These are phyloP conservation scores for Micractinium conductrix DNA, from an alignment of 139 green algal species.

Conservation along the genomic window DNA sequence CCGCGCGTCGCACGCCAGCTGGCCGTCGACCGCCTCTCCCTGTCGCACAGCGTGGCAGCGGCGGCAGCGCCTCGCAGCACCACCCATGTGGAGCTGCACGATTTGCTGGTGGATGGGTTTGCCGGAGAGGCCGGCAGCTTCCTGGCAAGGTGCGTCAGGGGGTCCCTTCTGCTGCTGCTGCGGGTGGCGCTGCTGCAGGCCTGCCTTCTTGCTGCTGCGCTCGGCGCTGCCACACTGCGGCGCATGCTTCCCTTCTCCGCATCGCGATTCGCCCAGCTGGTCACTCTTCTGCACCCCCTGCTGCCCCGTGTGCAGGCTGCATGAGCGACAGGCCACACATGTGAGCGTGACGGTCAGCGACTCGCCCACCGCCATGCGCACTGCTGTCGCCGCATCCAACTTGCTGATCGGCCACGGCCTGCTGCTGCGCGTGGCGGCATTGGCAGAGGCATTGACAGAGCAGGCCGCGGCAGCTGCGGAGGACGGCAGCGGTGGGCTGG, in stretches of 20 bases:
- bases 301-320: slow-evolving; percentile 12
- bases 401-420: slow-evolving; percentile 48
- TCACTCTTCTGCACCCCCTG: neutral
- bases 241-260: too few relatives aligned
- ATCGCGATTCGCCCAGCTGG: too few relatives aligned
- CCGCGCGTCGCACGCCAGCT: slow-evolving; percentile 15
- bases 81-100: slow-evolving; percentile 25
- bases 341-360: slow-evolving; percentile 1
- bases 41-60: neutral
- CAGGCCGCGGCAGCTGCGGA: neutral
- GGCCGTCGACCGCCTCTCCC: neutral
- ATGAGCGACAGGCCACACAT: slow-evolving; percentile 18
- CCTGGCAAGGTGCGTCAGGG: slow-evolving; percentile 33
- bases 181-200: neutral
- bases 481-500: neutral
- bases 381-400: slow-evolving; percentile 46
- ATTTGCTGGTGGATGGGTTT: slow-evolving; percentile 40
- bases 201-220: neutral
- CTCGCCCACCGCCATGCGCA: neutral
- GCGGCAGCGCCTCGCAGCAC: neutral
- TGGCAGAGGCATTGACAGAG: neutral
- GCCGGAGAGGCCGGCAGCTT: slow-evolving; percentile 52
- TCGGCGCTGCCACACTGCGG: neutral
- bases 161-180: neutral
- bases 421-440: slow-evolving; percentile 50